Percentiles rank a stretch among this genome's conserved stretches.
phyloP scores from a whole-genome alignment of 2,329 filamentous ascomycete genomes.

The Aspergillus costaricaensis region DNA sequence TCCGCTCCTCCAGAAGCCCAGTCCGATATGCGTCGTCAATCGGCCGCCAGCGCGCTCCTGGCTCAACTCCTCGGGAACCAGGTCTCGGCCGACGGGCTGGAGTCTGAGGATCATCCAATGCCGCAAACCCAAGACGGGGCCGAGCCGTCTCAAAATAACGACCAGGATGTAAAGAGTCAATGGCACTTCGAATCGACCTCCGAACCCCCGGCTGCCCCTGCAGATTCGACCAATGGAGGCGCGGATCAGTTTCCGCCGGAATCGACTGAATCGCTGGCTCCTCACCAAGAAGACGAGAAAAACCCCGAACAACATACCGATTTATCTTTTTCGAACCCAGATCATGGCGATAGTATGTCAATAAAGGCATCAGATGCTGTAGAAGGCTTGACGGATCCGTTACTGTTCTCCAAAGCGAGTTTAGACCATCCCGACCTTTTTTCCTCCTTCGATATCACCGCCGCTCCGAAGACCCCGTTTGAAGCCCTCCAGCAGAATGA shows the following conservation, averaged over 20 bases:
- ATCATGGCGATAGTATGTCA: conserved; percentile 5
- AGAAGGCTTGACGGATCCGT: conserved; percentile 36
- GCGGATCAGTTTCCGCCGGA: conserved; percentile 15
- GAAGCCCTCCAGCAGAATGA: conserved; percentile 44
- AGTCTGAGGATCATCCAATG: conserved; percentile 9
- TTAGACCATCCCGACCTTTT: conserved; percentile 38
- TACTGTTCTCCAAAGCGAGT: conserved; percentile 34
- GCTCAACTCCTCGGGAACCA: conserved; percentile 45
- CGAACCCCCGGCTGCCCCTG: conserved; percentile 9
- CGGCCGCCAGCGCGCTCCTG: conserved; percentile 44
- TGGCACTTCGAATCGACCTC: conserved; percentile 15
- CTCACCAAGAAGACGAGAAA: conserved; percentile 16
- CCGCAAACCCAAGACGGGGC: conserved; percentile 9
- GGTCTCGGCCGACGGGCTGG: conserved; percentile 16
- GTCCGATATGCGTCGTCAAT: conserved; percentile 41
- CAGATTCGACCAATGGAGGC: conserved; percentile 13
- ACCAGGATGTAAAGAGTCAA: conserved; percentile 14
- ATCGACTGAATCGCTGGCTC: conserved; percentile 1
- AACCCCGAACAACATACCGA: conserved; percentile 13
- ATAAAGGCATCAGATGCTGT: conserved; percentile 27
- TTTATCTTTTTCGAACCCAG: conserved; percentile 16
- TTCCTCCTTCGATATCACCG: conserved; percentile 37
- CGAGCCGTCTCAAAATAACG: conserved; percentile 6
- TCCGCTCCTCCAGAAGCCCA: conserved; percentile 28
- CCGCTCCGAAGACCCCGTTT: conserved; percentile 36